Percentiles rank a stretch among this genome's conserved stretches.
Evolutionary conservation across 768 basidiomycete genomes (phyloP).

Genomic region (Russula griseocarnosa): DNA sequence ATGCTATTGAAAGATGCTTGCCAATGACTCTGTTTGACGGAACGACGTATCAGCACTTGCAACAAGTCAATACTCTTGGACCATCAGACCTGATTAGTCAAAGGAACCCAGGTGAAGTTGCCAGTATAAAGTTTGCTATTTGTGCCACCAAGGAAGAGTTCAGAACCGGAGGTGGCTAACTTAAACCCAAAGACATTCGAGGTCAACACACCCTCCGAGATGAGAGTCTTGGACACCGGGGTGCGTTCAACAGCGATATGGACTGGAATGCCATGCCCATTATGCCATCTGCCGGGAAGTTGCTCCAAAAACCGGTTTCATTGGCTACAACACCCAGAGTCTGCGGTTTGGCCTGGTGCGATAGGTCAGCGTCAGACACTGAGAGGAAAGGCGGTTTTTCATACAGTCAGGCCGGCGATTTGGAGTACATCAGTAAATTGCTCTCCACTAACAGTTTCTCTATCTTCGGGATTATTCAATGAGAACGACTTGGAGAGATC

Average conservation of each 20-base stretch:
- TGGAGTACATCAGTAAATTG: conserved; percentile 43
- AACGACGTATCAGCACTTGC: not conserved
- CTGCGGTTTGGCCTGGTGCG: not conserved
- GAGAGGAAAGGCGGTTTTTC: not conserved
- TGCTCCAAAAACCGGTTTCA: no score
- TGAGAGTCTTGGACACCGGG: not conserved
- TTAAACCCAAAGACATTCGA: not conserved
- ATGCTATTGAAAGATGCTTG: conserved; percentile 20
- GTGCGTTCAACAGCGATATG: not conserved
- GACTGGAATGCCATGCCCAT: not conserved
- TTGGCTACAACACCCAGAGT: not conserved
- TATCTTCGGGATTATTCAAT: conserved; percentile 40
- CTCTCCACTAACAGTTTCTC: conserved; percentile 39
- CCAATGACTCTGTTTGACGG: conserved; percentile 23
- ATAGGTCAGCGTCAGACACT: no score
- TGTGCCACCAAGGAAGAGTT: not conserved
- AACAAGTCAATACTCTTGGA: not conserved
- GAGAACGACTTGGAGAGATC: conserved; percentile 32
- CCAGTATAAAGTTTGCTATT: not conserved
- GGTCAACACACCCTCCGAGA: not conserved
- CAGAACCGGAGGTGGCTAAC: not conserved
- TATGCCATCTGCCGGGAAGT: not conserved
- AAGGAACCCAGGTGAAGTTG: not conserved
- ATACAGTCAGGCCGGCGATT: conserved; percentile 35
- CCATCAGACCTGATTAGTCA: not conserved